These are phyloP conservation scores for Aspergillus brasiliensis DNA, from an alignment of 2,329 filamentous ascomycete genomes.

Conservation along the genomic window DNA sequence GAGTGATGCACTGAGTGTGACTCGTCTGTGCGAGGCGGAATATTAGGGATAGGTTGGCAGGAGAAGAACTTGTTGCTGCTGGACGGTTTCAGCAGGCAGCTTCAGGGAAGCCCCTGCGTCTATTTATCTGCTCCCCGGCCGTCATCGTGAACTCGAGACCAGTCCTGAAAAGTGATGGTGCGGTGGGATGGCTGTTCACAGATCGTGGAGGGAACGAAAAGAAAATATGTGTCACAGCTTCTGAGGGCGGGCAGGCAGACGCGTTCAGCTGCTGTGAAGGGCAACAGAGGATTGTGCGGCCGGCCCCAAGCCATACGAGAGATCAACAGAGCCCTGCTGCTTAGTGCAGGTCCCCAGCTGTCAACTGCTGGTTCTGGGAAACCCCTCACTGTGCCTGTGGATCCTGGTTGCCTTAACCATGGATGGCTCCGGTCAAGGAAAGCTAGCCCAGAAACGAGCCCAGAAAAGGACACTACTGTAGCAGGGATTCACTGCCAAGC, in stretches of 20 bases:
- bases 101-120: neutral
- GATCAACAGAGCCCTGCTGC: neutral
- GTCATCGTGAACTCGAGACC: neutral
- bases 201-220: neutral
- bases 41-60: neutral
- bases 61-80: neutral
- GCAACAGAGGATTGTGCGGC: neutral
- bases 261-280: neutral
- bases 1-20: neutral
- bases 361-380: neutral
- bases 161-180: neutral
- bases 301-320: neutral
- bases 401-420: neutral
- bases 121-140: neutral
- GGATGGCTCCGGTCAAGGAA: neutral
- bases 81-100: neutral
- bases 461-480: too few relatives aligned
- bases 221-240: neutral
- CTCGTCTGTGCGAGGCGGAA: neutral
- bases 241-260: neutral
- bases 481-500: too few relatives aligned
- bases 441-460: neutral
- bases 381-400: neutral
- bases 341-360: neutral
- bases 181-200: neutral